Evolutionary conservation across 495 filamentous ascomycete genomes (phyloP), one percentile per base, ranked within the genome.

Genomic region (Penicillium goetzii): DNA sequence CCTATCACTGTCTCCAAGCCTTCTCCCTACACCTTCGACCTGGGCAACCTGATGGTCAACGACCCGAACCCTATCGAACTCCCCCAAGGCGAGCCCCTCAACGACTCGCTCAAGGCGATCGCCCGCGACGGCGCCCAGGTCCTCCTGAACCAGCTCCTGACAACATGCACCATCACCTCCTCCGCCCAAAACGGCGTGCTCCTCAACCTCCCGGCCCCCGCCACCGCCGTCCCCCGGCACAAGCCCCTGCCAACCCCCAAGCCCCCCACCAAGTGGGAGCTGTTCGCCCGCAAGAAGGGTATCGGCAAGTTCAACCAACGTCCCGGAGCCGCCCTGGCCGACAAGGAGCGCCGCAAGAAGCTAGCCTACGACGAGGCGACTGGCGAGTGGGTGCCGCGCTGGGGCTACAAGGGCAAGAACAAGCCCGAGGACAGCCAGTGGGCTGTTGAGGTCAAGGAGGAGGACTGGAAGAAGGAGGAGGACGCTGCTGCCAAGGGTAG

Each of bases 371-470:
- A 97, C 76, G 92, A 97, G 78, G 86, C 77, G 57, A 92, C 82
- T 28, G 90, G 90, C 52, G 90, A 96, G 72, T 97, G 91, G 89
- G 90, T 93, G 60, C 89, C 91, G 50, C 89, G 89, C 76, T 99
- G 93, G 92, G 95, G 95, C 1, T 97, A 96, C 79, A 92, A 93
- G 80, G 96, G 93, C 52, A 90, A 89, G 74, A 95, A 94, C 74
- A 92, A 93, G 84, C 86, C 85, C 15, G 86, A 83, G 0, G 89
- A 92, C 67, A 76, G 83, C 51, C 85, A 92, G 66, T 95, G 93
- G 89, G 81, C 97, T 69, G 92, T 98, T 30, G 96, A 98, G 84
- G 88, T 97, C 32, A 88, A 92, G 70, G 86, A 89, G 78, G 88
- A 89, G 76, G 81, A 84, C 61, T 84, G 85, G 80, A 83, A 80